Evolutionary conservation across 768 basidiomycete species (phyloP), one percentile per base, ranked within the genome.

Genomic region (Kwoniella newhampshirensis): DNA sequence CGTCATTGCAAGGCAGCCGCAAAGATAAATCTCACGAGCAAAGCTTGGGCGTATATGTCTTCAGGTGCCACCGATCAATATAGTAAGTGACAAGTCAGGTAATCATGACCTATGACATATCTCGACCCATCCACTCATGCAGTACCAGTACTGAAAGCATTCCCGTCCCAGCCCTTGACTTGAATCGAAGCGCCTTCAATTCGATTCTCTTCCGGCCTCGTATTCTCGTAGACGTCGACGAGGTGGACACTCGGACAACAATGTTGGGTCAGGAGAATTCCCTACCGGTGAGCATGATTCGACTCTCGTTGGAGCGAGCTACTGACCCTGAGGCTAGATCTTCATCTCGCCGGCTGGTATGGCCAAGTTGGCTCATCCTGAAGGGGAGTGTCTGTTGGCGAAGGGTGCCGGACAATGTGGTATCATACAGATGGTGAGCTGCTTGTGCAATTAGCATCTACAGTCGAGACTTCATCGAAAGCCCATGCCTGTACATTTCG

Each of bases 291-390:
- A 59, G 66, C 43, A 7, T 21, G 23, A 3, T 28, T 26, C 20
- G 15, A 39, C 27, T 5, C 28, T 50, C 18, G 41, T 18, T 32
- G 44, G 30, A 7, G 15, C 17, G 7, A 26, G 30, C 11, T 25
- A 11, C 44, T 11, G 7, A n/a, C 6, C 21, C 50, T 30, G 3
- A 4, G 27, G 49, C 35, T n/a, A 65, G 63, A 66, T 80, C 62
- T 79, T 75, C 63, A 68, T 80, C 50, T 71, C 70, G 1, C 78
- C 79, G 0, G 74, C 77, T 2, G 78, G 78, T 1, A 78, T 78
- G 76, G 78, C 77, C 0, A 71, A 71, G 4, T 66, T 80, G 8
- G 73, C 72, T 20, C 76, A 78, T 63, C 75, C 77, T 0, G 60
- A 74, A 4, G 78, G 76, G 13, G 78, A 79, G 57, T 59, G 67